phyloP scores from a whole-genome alignment of 169 alveolate genomes.

The Eimeria sp. region DNA sequence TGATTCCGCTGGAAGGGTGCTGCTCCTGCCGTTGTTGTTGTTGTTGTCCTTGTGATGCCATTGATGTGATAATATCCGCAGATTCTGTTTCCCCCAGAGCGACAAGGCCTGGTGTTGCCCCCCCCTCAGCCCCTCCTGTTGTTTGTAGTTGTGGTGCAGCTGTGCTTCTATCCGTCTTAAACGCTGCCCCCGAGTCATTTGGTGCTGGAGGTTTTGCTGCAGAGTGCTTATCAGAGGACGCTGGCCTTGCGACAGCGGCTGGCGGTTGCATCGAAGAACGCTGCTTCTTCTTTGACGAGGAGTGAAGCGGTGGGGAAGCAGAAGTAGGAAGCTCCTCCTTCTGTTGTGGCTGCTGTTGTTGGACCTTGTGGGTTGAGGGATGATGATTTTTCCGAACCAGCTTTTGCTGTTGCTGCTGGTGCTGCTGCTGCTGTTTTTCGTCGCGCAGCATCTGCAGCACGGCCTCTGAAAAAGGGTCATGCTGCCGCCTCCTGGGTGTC shows the following conservation, averaged over 20 bases:
- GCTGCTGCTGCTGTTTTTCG: slow-evolving; percentile 34
- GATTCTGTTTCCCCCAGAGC: slow-evolving; percentile 8
- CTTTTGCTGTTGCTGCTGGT: slow-evolving; percentile 19
- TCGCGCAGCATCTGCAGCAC: slow-evolving; percentile 54
- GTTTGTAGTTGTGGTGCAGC: slow-evolving; percentile 15
- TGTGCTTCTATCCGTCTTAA: not conserved
- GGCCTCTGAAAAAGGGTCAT: slow-evolving; percentile 43
- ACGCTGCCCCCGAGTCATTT: not conserved
- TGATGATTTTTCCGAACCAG: not conserved
- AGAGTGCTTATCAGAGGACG: not conserved
- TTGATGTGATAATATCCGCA: not conserved
- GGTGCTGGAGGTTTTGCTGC: slow-evolving; percentile 11
- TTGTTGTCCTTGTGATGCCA: not conserved
- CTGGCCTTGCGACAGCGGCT: not conserved
- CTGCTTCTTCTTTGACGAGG: not conserved
- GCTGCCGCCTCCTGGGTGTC: slow-evolving; percentile 16
- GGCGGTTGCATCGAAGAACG: not conserved
- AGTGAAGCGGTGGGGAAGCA: not conserved
- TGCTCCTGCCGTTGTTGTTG: slow-evolving; percentile 17
- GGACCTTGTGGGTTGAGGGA: not conserved
- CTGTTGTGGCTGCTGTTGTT: slow-evolving; percentile 23
- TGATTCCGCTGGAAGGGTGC: not conserved
- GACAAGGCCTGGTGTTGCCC: not conserved
- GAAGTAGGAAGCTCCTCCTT: not conserved
- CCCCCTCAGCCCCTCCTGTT: not conserved